Percentiles rank a stretch among this genome's conserved stretches.
phyloP scores from a whole-genome alignment of 345 rosid species.

The Psidium friedrichsthalianum region DNA sequence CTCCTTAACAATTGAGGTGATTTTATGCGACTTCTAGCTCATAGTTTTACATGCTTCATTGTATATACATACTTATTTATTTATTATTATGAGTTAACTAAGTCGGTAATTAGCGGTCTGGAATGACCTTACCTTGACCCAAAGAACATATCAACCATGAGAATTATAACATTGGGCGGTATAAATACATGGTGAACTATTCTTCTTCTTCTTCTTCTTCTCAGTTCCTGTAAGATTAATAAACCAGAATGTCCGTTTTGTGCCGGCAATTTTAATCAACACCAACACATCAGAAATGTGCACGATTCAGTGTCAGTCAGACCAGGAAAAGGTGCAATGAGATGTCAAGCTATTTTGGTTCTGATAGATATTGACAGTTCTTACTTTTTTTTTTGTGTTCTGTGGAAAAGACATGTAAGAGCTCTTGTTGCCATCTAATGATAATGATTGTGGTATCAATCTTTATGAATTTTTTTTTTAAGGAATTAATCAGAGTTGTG shows the following conservation, averaged over 20 bases:
- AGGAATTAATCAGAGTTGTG: background rate
- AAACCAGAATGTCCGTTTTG: background rate
- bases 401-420: background rate
- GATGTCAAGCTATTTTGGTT: background rate
- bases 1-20: slow-evolving; percentile 73
- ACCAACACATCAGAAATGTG: background rate
- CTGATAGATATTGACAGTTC: background rate
- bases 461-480: background rate
- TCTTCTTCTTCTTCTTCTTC: background rate
- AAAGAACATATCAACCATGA: background rate
- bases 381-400: background rate
- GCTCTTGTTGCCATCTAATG: background rate
- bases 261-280: background rate
- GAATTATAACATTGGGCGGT: background rate
- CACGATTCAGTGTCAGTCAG: background rate
- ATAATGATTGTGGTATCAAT: background rate
- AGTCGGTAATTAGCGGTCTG: background rate
- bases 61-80: accelerated
- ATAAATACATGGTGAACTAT: background rate
- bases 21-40: background rate
- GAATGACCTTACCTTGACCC: background rate
- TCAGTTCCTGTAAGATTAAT: background rate
- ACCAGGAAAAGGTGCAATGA: background rate
- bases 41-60: background rate
- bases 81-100: background rate